Conservation (phyloP, 2,329 filamentous ascomycete genomes). For the Xylaria sp. region DNA sequence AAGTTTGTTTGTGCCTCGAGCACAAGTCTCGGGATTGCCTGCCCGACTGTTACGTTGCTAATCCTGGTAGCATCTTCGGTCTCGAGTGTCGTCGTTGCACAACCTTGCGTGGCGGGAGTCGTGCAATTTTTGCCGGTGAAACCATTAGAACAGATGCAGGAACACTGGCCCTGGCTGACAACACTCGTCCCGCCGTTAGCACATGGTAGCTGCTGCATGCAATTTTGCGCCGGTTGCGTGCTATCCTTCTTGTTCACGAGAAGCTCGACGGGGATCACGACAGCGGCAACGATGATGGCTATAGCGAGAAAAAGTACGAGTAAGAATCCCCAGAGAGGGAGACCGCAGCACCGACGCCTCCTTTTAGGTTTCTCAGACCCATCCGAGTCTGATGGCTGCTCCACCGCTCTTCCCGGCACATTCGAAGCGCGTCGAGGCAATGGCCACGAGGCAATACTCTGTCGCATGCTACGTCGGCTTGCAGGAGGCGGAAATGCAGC, state of each 20-base stretch:
- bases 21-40: constrained; percentile 80
- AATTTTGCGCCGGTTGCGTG: constrained; percentile 63
- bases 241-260: constrained; percentile 63
- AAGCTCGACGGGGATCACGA: constrained; percentile 79
- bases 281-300: constrained; percentile 79
- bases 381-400: constrained; percentile 25
- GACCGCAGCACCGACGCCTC: constrained; percentile 79
- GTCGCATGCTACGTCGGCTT: constrained; percentile 55
- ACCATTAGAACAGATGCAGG: constrained; percentile 89
- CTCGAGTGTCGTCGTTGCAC: constrained; percentile 61
- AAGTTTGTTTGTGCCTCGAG: constrained; percentile 73
- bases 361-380: constrained; percentile 37
- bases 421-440: constrained; percentile 51
- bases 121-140: constrained; percentile 74
- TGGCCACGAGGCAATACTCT: constrained; percentile 64
- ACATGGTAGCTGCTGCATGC: constrained; percentile 70
- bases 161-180: constrained; percentile 74
- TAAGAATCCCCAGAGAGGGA: constrained; percentile 83
- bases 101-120: constrained; percentile 59
- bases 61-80: constrained; percentile 56
- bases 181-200: constrained; percentile 84
- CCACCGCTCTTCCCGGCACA: constrained; percentile 27
- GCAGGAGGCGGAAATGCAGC: constrained; percentile 73
- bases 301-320: constrained; percentile 72
- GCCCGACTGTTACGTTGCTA: constrained; percentile 81